Percentiles rank a stretch among this genome's conserved stretches.
phyloP scores from a whole-genome alignment of 2,329 filamentous ascomycete species.

The Cladophialophora psammophila region DNA sequence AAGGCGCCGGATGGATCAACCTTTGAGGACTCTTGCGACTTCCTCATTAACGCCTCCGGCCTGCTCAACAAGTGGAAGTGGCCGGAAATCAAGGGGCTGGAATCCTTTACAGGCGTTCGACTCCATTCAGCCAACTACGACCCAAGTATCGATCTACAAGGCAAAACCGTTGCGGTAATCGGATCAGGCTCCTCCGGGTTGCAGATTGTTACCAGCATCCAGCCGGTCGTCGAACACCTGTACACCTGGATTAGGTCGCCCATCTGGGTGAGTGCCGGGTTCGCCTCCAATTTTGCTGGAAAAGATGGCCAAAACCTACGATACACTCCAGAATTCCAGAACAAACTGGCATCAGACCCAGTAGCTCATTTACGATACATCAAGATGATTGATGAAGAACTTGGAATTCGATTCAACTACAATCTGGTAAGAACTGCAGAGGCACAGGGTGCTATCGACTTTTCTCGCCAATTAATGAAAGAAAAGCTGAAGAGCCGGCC shows the following conservation, averaged over 20 bases:
- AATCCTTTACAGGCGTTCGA: conserved; percentile 46
- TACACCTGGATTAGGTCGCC: conserved; percentile 43
- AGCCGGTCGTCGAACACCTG: conserved; percentile 44
- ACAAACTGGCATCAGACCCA: not conserved
- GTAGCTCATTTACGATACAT: not conserved
- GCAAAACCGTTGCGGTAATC: conserved; percentile 40
- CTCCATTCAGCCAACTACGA: conserved; percentile 45
- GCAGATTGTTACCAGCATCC: conserved; percentile 47
- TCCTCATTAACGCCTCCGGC: conserved; percentile 43
- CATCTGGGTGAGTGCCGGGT: conserved; percentile 41
- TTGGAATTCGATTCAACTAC: not conserved
- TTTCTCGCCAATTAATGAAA: not conserved
- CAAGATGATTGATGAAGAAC: not conserved
- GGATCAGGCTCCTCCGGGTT: conserved; percentile 38
- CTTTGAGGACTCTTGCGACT: conserved; percentile 37
- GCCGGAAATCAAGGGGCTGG: conserved; percentile 47
- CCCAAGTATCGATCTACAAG: conserved; percentile 39
- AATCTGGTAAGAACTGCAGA: not conserved
- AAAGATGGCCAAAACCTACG: conserved; percentile 26
- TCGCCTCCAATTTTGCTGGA: conserved; percentile 32
- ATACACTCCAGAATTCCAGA: not conserved
- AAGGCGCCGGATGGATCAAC: not conserved
- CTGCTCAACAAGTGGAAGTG: conserved; percentile 45
- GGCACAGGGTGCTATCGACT: not conserved
- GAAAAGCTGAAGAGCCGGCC: conserved; percentile 24